Evolutionary conservation across 2,329 filamentous ascomycete species (phyloP).

Genomic region (Colletotrichum eleusines): DNA sequence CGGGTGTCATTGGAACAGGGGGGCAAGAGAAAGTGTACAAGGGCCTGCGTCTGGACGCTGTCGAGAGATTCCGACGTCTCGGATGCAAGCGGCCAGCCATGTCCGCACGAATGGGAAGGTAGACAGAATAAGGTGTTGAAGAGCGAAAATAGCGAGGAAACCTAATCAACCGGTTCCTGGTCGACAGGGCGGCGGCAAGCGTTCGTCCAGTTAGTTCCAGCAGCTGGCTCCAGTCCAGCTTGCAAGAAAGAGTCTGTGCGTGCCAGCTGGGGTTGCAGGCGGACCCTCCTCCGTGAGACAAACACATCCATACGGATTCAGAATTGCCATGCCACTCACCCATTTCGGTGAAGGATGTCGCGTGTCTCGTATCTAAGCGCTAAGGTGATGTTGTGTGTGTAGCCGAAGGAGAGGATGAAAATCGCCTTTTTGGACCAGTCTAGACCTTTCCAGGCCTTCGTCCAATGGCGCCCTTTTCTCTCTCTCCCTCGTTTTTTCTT

Average conservation of each 20-base stretch:
- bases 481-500: too few species aligned
- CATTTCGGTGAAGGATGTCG: constrained; percentile 1
- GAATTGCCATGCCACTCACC: constrained; percentile 9
- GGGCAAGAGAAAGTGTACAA: background rate
- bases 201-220: background rate
- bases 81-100: background rate
- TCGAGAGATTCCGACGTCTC: background rate
- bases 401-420: background rate
- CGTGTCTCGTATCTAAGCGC: constrained; percentile 1
- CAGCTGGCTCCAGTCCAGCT: background rate
- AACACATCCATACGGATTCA: background rate
- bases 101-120: background rate
- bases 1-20: background rate
- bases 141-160: background rate
- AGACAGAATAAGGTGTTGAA: background rate
- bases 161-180: background rate
- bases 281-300: background rate
- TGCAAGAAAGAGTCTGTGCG: background rate
- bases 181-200: background rate
- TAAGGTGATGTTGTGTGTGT: background rate
- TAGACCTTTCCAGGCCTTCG: constrained; percentile 10
- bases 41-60: background rate
- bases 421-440: constrained; percentile 4
- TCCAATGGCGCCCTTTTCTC: background rate
- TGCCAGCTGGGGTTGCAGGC: background rate